phyloP scores from a whole-genome alignment of 371 early-diverging fungal genomes.

The Mortierella sp. region DNA sequence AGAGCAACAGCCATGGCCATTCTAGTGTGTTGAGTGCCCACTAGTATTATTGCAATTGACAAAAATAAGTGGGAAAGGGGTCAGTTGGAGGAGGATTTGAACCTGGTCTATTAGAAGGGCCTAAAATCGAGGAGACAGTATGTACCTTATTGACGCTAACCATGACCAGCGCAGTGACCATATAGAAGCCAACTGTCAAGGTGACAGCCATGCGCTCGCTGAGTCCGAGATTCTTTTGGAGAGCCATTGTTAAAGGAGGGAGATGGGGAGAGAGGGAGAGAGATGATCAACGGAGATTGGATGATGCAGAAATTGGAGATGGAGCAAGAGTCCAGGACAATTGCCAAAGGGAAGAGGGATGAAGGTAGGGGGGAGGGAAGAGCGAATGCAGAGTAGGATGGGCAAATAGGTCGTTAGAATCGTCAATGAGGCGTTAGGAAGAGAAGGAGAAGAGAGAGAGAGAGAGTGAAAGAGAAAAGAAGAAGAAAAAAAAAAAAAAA shows the following conservation, averaged over 20 bases:
- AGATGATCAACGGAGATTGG: constrained; percentile 1
- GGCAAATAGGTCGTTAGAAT: too few species aligned
- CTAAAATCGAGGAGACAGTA: constrained; percentile 11
- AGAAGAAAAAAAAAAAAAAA: constrained; percentile 47
- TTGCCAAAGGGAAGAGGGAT: too few species aligned
- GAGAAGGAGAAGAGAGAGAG: too few species aligned
- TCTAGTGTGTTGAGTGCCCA: constrained; percentile 52
- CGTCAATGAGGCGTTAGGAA: too few species aligned
- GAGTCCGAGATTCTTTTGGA: constrained; percentile 31
- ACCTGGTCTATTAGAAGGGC: too few species aligned
- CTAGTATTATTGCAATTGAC: constrained; percentile 16
- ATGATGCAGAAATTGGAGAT: neutral
- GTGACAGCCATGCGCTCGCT: constrained; percentile 48
- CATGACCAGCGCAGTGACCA: constrained; percentile 62
- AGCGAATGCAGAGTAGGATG: too few species aligned
- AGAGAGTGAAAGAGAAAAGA: constrained; percentile 19
- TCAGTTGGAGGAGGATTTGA: neutral
- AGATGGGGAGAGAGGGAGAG: neutral
- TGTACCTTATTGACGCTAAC: constrained; percentile 64
- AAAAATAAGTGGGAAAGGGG: neutral
- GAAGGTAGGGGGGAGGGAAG: too few species aligned
- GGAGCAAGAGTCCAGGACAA: too few species aligned
- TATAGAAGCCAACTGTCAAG: constrained; percentile 60
- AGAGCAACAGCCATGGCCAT: constrained; percentile 60
- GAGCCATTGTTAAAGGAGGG: constrained; percentile 8